phyloP scores from a whole-genome alignment of 23 red algal species.

The Agarophyton chilense region DNA sequence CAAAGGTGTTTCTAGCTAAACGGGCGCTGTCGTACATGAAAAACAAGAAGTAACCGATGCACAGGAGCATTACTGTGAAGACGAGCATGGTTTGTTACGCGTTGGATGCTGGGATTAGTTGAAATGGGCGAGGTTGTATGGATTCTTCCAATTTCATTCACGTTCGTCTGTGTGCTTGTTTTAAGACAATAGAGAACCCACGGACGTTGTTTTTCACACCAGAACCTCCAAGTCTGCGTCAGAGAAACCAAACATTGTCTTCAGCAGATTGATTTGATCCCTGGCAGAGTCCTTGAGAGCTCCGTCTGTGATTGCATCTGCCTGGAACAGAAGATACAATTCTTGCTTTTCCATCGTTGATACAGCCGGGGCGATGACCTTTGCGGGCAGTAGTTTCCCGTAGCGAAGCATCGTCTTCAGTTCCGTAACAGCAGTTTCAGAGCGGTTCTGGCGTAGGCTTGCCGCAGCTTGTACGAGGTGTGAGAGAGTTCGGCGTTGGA shows the following conservation, averaged over 20 bases:
- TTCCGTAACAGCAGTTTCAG: conserved; percentile 78
- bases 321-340: conserved; percentile 94
- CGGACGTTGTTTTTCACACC: background rate
- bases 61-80: background rate
- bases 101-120: background rate
- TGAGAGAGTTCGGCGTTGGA: conserved; percentile 82
- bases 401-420: conserved; percentile 86
- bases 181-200: background rate
- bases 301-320: conserved; percentile 75
- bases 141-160: background rate
- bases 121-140: background rate
- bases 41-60: background rate
- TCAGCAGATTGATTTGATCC: conserved; percentile 81
- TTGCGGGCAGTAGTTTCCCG: conserved; percentile 87
- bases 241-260: conserved; percentile 81
- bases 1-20: conserved; percentile 64
- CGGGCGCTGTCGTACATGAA: conserved; percentile 42
- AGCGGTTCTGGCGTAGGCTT: conserved; percentile 72
- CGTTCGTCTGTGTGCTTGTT: background rate
- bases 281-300: conserved; percentile 37
- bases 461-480: conserved; percentile 91
- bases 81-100: background rate
- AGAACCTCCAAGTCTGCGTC: conserved; percentile 70
- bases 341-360: conserved; percentile 84
- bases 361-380: conserved; percentile 78